Evolutionary conservation across 164 flowering plant species (phyloP).

Genomic region (Vitis riparia): DNA sequence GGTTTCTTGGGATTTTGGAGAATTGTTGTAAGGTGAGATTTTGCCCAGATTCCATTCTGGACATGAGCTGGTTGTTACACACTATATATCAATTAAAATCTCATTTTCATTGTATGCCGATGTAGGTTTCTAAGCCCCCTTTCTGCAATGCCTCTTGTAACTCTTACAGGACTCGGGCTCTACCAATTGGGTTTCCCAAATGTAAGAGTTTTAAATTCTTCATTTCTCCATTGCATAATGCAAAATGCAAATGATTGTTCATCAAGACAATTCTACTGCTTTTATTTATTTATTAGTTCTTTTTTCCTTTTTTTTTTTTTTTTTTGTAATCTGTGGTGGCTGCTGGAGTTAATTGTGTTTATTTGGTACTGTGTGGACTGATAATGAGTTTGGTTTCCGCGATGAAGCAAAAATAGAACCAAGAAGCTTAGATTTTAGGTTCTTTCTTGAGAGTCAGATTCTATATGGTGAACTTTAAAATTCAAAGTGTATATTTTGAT

Average conservation of each 20-base stretch:
- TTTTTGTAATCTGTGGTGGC: too few species aligned
- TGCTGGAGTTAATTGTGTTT: too few species aligned
- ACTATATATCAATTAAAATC: background rate
- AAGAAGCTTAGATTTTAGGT: too few species aligned
- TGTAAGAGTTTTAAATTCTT: conserved; percentile 26
- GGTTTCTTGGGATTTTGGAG: conserved; percentile 71
- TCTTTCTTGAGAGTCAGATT: too few species aligned
- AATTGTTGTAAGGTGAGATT: conserved; percentile 44
- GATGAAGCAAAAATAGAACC: too few species aligned
- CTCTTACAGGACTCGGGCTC: conserved; percentile 81
- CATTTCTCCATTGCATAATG: background rate
- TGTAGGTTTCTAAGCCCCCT: conserved; percentile 81
- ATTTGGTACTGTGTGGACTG: too few species aligned
- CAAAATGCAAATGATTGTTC: background rate
- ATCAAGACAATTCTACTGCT: background rate
- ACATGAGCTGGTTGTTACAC: background rate
- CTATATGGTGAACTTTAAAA: too few species aligned
- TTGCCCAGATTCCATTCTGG: background rate
- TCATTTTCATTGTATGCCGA: background rate
- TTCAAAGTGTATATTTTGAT: too few species aligned
- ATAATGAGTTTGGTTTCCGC: too few species aligned
- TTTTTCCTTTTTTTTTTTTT: too few species aligned
- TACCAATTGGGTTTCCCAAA: conserved; percentile 60
- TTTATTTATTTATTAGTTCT: background rate
- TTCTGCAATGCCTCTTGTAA: conserved; percentile 70